Base-by-base conservation (phyloP, 2,329 filamentous ascomycete species). In the Colletotrichum gigasporum region DNA sequence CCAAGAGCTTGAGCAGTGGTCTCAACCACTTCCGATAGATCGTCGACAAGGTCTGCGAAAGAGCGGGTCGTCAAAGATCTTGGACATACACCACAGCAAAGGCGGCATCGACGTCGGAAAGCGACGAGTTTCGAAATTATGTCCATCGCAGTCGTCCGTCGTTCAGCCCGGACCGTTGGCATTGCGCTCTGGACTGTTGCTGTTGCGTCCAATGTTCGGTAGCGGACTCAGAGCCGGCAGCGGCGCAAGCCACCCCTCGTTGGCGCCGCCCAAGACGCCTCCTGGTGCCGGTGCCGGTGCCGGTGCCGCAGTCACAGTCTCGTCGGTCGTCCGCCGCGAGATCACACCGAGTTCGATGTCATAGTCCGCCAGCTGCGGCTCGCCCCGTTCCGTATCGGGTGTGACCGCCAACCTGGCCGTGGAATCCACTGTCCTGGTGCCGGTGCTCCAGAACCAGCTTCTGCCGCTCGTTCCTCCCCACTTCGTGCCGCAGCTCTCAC, bases 281-380 rank as follows among this genome's bases (percentile, higher is more conserved):
- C n/a, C n/a, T n/a, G n/a, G n/a, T n/a, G n/a, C n/a, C n/a, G n/a
- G n/a, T n/a, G n/a, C n/a, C n/a, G n/a, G n/a, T n/a, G n/a, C n/a
- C n/a, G n/a, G n/a, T n/a, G n/a, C n/a, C n/a, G n/a, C n/a, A n/a
- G n/a, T n/a, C n/a, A n/a, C n/a, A n/a, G n/a, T n/a, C n/a, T n/a
- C n/a, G n/a, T n/a, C n/a, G n/a, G 53, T 56, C 11, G 35, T 26
- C 7, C 41, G 41, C 16, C 22, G 11, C 28, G 56, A 50, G 7
- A 55, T 9, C 42, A 35, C 42, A 8, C 41, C 56, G 10, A 65
- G 42, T 30, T 62, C 62, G 20, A 62, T 28, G 30, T 65, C 56
- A 16, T 65, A 55, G 26, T 65, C 62, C 14, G 30, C 26, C 9
- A 20, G 44, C 8, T 44, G 41, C 26, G 48, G 50, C 57, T 61